Base-by-base conservation (phyloP, 2,329 filamentous ascomycete genomes). In the Penicillium sp. region DNA sequence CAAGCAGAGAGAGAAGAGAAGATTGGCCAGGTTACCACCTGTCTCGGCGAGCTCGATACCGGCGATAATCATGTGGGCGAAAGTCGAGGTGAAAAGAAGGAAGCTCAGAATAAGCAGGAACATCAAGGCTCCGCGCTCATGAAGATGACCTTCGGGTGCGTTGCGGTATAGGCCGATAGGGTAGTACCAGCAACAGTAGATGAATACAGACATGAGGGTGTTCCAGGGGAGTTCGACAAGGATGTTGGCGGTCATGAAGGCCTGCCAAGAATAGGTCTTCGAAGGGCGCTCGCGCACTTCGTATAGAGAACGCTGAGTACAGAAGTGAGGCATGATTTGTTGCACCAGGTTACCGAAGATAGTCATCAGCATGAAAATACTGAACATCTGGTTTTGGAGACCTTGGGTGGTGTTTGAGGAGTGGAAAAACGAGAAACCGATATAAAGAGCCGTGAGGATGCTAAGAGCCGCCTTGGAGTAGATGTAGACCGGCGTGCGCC, bases 301-400 rank as follows among this genome's bases (percentile, higher is more conserved):
- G 69, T 85, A 86, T 5, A 86, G 73, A 2, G 81, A 77, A 45
- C 83, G 78, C 64, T 85, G 82, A 2, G 80, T 83, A 45, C 83
- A 76, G 65, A 86, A 86, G 37, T 82, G 74, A 2, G 83, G 83
- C 74, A 85, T 83, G 59, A 85, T 84, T 62, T 84, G 75, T 52
- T 78, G 75, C 7, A 76, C 71, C 45, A 78, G 61, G 61, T 77
- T 77, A 54, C 89, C 88, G 69, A 96, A 95, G 68, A 95, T 85
- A 39, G 88, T 93, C 54, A 89, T 79, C 52, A 94, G 76, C 82
- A 94, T 90, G 83, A 96, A 96, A 62, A 96, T 88, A 71, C 86
- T 83, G 70, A 95, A 95, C 86, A 94, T 91, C 71, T 95, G 90
- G 76, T 95, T 95, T 74, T 93, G 90, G 4, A 96, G 80, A 60